Conservation (phyloP, 192 early-diverging fungal species). For the Helicostylum pulchrum region DNA sequence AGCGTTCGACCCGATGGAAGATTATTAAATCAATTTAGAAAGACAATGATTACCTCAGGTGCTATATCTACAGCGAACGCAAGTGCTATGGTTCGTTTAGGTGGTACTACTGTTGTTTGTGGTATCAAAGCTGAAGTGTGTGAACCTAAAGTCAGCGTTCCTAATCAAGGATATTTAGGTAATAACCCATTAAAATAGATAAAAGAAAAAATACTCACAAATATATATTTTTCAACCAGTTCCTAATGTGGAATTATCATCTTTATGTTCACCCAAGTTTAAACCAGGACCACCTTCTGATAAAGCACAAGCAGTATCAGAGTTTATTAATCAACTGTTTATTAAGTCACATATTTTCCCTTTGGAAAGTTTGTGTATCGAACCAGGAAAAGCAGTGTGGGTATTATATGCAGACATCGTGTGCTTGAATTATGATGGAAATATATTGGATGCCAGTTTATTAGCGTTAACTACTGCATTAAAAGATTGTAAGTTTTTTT, state of each 20-base stretch:
- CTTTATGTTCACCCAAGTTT: constrained; percentile 86
- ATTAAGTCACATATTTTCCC: constrained; percentile 57
- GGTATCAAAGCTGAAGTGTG: constrained; percentile 94
- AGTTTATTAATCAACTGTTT: constrained; percentile 71
- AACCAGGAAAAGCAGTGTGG: constrained; percentile 79
- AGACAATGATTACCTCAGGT: constrained; percentile 60
- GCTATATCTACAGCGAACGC: constrained; percentile 79
- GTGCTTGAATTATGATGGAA: constrained; percentile 89
- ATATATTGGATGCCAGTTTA: constrained; percentile 83
- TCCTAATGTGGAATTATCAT: constrained; percentile 87
- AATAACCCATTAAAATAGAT: not conserved
- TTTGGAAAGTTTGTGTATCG: constrained; percentile 75
- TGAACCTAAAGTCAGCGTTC: constrained; percentile 65
- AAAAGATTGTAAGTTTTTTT: constrained; percentile 50
- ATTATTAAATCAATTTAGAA: constrained; percentile 63
- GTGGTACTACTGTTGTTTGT: constrained; percentile 87
- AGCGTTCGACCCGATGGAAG: constrained; percentile 83
- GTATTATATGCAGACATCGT: constrained; percentile 85
- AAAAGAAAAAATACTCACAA: not conserved
- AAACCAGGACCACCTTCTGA: constrained; percentile 81
- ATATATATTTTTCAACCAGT: constrained; percentile 46
- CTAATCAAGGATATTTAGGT: constrained; percentile 80
- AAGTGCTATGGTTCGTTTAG: constrained; percentile 82
- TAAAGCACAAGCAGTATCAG: constrained; percentile 77
- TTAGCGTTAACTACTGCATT: constrained; percentile 79